Evolutionary conservation across 2,329 filamentous ascomycete species (phyloP).

Genomic region (Diplodia scrobiculata): DNA sequence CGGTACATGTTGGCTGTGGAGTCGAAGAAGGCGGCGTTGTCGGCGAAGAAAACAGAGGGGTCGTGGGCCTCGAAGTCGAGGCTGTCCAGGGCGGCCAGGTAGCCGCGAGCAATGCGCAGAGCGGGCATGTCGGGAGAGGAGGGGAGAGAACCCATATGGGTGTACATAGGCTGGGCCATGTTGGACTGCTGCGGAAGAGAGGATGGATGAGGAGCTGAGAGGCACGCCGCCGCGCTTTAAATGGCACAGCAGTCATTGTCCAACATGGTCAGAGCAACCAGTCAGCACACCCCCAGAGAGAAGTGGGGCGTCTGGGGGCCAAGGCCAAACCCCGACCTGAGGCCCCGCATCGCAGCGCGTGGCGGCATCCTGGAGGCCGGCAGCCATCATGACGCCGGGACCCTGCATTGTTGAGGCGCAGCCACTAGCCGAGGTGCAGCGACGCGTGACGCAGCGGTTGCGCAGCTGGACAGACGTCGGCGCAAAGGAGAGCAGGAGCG

Average conservation of each 20-base stretch:
- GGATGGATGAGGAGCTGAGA: not conserved
- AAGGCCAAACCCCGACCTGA: constrained; percentile 4
- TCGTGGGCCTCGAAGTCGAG: constrained; percentile 2
- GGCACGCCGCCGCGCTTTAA: not conserved
- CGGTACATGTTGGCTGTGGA: not conserved
- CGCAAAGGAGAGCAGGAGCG: not conserved
- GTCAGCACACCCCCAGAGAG: not conserved
- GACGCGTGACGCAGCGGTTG: not conserved
- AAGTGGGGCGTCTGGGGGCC: constrained; percentile 9
- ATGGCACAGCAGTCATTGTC: not conserved
- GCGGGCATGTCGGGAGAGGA: constrained; percentile 3
- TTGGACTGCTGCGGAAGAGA: not conserved
- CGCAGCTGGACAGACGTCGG: not conserved
- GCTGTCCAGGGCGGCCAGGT: constrained; percentile 17
- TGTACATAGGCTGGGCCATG: constrained; percentile 20
- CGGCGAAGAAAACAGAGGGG: not conserved
- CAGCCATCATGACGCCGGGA: constrained; percentile 2
- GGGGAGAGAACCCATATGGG: constrained; percentile 19
- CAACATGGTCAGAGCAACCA: not conserved
- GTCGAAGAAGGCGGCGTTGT: constrained; percentile 16
- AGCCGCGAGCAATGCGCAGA: constrained; percentile 7
- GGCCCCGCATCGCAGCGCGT: not conserved
- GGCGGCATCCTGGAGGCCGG: not conserved
- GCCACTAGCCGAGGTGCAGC: constrained; percentile 7
- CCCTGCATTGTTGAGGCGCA: constrained; percentile 1